A percentile compares a stretch with the other conserved stretches of the same genome.
These are phyloP conservation scores for Nephelium lappaceum DNA, from an alignment of 345 rosid species.

Conservation along the genomic window DNA sequence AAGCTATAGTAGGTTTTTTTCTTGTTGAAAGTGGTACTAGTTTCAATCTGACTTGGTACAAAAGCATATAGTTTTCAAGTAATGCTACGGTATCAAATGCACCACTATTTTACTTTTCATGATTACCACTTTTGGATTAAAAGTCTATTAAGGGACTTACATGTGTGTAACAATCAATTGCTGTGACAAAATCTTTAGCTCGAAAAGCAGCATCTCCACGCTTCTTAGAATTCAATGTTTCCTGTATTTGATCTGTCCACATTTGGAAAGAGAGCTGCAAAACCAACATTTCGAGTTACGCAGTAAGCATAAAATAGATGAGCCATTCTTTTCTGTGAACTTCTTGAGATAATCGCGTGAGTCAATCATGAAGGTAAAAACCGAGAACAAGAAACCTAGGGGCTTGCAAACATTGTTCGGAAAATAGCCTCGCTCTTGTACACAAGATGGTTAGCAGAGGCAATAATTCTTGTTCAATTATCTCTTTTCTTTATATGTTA, in stretches of 20 bases:
- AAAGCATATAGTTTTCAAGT: too few relatives aligned
- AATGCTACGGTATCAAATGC: background rate
- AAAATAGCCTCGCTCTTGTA: background rate
- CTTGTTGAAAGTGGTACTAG: background rate
- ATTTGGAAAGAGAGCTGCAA: conserved; percentile 77
- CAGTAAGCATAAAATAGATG: background rate
- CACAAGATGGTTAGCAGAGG: background rate
- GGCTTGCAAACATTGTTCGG: background rate
- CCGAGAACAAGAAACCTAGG: background rate
- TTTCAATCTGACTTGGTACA: too few relatives aligned
- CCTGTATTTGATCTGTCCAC: conserved; percentile 76
- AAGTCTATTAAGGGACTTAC: conserved; percentile 32
- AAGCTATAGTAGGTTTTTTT: background rate
- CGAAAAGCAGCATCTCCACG: conserved; percentile 68
- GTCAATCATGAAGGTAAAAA: background rate
- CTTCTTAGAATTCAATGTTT: conserved; percentile 63
- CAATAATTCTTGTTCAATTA: background rate
- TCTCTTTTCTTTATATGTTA: background rate
- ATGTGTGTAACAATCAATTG: conserved; percentile 57
- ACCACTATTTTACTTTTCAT: background rate
- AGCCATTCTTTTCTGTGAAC: background rate
- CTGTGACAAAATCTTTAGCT: conserved; percentile 55
- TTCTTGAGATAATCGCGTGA: background rate
- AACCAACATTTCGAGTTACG: conserved; percentile 1
- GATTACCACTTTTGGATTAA: background rate